These are phyloP conservation scores for Tillandsia leiboldiana DNA, from an alignment of 176 grass and related monocot genomes.

Conservation along the genomic window DNA sequence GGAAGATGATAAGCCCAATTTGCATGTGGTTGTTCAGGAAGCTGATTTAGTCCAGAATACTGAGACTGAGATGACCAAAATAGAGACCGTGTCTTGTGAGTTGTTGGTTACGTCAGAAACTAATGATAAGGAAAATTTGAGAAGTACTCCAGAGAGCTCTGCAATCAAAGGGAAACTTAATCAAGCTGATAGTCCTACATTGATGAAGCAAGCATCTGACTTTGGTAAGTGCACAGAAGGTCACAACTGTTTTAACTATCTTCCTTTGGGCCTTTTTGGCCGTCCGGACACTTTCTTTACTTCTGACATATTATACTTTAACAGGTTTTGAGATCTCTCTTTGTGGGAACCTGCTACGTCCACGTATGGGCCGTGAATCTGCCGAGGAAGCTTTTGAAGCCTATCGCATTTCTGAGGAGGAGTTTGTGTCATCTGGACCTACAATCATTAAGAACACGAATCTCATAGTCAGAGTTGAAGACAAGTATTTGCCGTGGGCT, in stretches of 20 bases:
- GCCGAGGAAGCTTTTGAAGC: slow-evolving; percentile 73
- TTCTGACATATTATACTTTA: slow-evolving; percentile 16
- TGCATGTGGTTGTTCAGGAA: slow-evolving; percentile 6
- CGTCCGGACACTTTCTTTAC: not conserved
- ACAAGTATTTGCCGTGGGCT: slow-evolving; percentile 68
- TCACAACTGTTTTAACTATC: not conserved
- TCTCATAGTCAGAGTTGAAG: slow-evolving; percentile 68
- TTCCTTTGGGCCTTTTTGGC: no score
- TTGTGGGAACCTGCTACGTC: slow-evolving; percentile 66
- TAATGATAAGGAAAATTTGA: slow-evolving; percentile 44
- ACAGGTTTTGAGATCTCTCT: slow-evolving; percentile 86
- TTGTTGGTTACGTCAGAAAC: slow-evolving; percentile 26
- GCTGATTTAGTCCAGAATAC: slow-evolving; percentile 6
- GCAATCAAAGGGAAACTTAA: slow-evolving; percentile 43
- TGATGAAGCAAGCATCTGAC: slow-evolving; percentile 20
- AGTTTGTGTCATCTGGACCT: slow-evolving; percentile 62
- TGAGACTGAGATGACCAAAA: slow-evolving; percentile 6
- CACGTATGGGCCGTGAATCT: slow-evolving; percentile 62
- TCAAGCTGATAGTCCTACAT: slow-evolving; percentile 34
- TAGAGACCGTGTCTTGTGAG: not conserved
- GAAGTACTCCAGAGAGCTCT: slow-evolving; percentile 39
- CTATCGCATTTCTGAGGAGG: slow-evolving; percentile 57
- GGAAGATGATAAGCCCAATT: slow-evolving; percentile 3
- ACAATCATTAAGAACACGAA: slow-evolving; percentile 82
- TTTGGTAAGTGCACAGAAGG: slow-evolving; percentile 36